Conservation (phyloP, 768 basidiomycete genomes). For the Mrakia gelida region DNA sequence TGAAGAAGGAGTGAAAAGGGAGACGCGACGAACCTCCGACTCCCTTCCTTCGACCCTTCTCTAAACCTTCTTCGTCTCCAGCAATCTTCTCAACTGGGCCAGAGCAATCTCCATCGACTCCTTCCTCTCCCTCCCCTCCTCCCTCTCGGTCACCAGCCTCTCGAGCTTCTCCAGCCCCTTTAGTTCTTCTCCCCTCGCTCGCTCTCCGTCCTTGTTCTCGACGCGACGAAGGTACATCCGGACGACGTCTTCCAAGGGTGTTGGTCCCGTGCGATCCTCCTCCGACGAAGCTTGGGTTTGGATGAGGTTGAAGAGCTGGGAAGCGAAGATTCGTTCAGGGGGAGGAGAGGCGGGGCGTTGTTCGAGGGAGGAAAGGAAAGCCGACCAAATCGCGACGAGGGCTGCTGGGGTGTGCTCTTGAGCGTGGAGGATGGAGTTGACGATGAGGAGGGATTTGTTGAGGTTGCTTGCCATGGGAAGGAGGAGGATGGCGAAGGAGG, state of each 20-base stretch:
- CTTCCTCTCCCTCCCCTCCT: constrained; percentile 74
- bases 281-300: no score
- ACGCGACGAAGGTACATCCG: constrained; percentile 40
- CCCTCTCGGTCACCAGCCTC: constrained; percentile 49
- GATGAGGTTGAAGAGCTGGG: no score
- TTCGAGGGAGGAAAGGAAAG: background rate
- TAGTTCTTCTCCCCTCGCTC: no score
- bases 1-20: no score
- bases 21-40: constrained; percentile 45
- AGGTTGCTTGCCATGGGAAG: background rate
- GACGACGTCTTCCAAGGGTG: no score
- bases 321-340: no score
- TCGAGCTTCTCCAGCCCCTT: constrained; percentile 69
- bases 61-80: constrained; percentile 69
- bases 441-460: background rate
- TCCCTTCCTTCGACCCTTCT: constrained; percentile 56
- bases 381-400: background rate
- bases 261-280: no score
- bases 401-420: background rate
- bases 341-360: background rate
- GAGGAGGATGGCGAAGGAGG: background rate
- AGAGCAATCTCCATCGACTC: constrained; percentile 59
- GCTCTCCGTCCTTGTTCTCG: constrained; percentile 49
- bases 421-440: background rate
- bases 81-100: no score